Conservation (phyloP, 148 eudicot species). For the Arctostaphylos glauca region DNA sequence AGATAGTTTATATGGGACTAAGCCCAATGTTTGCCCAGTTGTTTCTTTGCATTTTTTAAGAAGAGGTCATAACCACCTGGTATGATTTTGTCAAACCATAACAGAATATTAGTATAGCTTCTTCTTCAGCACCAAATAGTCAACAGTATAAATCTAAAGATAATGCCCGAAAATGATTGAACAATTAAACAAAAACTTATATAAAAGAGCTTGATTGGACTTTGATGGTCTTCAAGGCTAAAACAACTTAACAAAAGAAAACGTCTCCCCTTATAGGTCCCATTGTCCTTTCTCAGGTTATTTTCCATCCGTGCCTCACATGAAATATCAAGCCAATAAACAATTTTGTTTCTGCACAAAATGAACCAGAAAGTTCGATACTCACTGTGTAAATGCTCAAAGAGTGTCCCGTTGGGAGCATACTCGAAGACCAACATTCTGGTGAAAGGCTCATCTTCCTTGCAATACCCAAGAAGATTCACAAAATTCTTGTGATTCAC, state of each 20-base stretch:
- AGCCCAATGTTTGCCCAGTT: background rate
- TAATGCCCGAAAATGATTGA: background rate
- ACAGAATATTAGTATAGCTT: background rate
- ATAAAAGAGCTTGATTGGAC: background rate
- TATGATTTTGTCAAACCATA: conserved; percentile 4
- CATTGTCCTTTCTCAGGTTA: background rate
- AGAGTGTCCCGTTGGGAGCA: conserved; percentile 93
- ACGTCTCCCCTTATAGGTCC: background rate
- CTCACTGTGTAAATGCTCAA: conserved; percentile 92
- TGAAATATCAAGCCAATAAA: background rate
- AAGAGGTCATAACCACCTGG: background rate
- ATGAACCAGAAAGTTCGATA: background rate
- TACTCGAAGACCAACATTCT: conserved; percentile 92
- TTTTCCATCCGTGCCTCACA: background rate
- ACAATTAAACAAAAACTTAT: background rate
- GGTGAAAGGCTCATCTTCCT: conserved; percentile 75
- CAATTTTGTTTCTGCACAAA: background rate
- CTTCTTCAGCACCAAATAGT: background rate
- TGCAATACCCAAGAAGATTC: conserved; percentile 81
- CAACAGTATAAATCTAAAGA: background rate
- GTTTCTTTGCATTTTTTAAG: background rate
- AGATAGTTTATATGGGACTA: background rate
- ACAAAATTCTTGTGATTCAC: conserved; percentile 90
- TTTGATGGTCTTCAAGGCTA: background rate
- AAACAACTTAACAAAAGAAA: background rate